Evolutionary conservation across 2,329 filamentous ascomycete genomes (phyloP), one percentile per base, ranked within the genome.

Genomic region (Didymella keratinophila): DNA sequence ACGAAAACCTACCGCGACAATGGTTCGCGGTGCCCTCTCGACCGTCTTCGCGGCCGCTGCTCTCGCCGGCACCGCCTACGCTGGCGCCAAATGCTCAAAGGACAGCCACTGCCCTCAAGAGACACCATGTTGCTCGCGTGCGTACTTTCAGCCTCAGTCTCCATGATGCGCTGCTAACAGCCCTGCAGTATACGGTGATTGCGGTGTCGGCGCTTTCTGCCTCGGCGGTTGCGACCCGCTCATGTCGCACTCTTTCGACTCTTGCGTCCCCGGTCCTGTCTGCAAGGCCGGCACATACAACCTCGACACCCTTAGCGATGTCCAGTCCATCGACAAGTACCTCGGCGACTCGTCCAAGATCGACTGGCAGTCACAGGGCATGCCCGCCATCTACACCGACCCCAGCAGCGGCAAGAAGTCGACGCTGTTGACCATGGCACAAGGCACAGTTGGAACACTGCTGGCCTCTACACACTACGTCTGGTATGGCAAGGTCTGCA

Each of bases 401-500:
- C 68, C 68, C 41, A 55, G 58, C 43, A 64, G 43, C 41, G 65
- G 66, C 34, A 49, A 67, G 56, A 70, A 61, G 55, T 81, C 76
- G 21, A 67, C 95, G 2, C 82, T 97, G 50, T 82, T 99, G 72
- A 98, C 94, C 66, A 97, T 99, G 94, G 87, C 91, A 41, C 86
- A 89, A 64, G 85, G 89, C 68, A 93, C 90, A 32, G 90, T 92
- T 39, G 95, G 95, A 54, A 97, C 95, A 10, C 86, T 99, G 44
- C 80, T 99, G 54, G 90, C 93, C 23, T 88, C 86, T 64, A 94
- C 92, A 57, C 84, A 87, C 66, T 98, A 97, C 79, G 89, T 99
- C 79, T 98, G 95, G 95, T 99, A 98, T 78, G 95, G 95, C 73
- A 97, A 91, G 78, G 89, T 97, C 71, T 90, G 89, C 76, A 92